Evolutionary conservation across 1,139 yeast genomes (phyloP), one percentile per base, ranked within the genome.

Genomic region (Taphrina pruni): DNA sequence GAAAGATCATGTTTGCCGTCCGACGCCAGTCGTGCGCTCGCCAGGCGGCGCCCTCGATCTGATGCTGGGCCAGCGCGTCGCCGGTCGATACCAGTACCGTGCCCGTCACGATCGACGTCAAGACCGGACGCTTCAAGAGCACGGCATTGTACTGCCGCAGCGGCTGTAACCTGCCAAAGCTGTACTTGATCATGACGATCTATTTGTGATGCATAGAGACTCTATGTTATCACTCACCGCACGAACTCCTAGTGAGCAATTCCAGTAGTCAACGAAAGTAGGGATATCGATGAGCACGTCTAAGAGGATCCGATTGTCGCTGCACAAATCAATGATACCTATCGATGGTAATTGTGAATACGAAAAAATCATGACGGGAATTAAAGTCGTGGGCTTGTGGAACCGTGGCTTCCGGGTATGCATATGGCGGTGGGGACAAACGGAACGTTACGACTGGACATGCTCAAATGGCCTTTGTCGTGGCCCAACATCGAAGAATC

Each of bases 11-110:
- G 48, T 54, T 55, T n/a, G 38, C 56, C 35, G 67, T 57, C 51
- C 67, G 32, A 14, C 21, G 48, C 46, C 43, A 54, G 39, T 64
- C 67, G 48, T 64, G 60, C 12, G 45, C 21, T n/a, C 26, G 26
- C 62, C 43, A 45, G 39, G 32, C 26, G 12, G 45, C 43, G n/a
- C 51, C 36, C 36, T 64, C 67, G 26, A 64, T 48, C 38, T 26
- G 39, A 26, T 64, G 60, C 38, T 64, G 67, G 6, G 67, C 61
- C 21, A 45, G 50, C 9, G 60, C 51, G 17, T 64, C 67, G 56
- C 67, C 67, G 26, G 55, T 36, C 6, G 45, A 38, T 11, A 64
- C 67, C 14, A 64, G 56, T 5, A 38, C 56, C 12, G 67, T 55
- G 45, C 67, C 67, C 36, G 61, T 35, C 7, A 41, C 14, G 17